Base-by-base conservation (phyloP, 2,329 filamentous ascomycete genomes). In the Thielaviopsis musarum region DNA sequence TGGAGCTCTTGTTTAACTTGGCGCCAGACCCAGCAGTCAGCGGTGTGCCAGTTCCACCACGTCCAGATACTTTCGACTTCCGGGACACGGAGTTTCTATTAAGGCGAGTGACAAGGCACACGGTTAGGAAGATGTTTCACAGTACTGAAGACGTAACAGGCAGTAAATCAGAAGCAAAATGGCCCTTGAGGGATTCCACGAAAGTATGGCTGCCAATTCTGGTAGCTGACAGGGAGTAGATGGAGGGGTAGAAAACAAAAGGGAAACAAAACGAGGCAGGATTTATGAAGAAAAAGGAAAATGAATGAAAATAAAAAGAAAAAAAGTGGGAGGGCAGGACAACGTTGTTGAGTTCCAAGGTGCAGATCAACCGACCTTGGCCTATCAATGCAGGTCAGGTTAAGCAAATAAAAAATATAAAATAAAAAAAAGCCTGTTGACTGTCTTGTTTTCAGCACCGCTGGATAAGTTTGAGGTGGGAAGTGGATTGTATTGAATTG, bases 11-110 rank as follows among this genome's bases (percentile, higher is more conserved):
- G 49, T 28, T 49, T 17, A 28, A 49, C 56, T 45, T 54, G 52
- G 41, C 24, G 30, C 54, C n/a, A 49, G 45, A 49, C 21, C n/a
- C 45, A 49, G 45, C 9, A n/a, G 45, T 49, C 45, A 49, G 45
- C n/a, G 45, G 45, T 52, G 55, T 57, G 34, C 52, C 21, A 24
- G 56, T 61, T 53, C 41, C 59, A 61, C 59, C 56, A 51, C 59
- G 59, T 52, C 51, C n/a, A 48, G 52, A 22, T 13, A 6, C 1
- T 22, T 58, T 58, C 21, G 52, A 38, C 49, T 53, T 57, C 41
- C 59, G 56, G 17, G 38, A n/a, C 19, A 56, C 41, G 5, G 56
- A 45, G 56, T 55, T 34, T 61, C 52, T 61, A 30, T 48, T 26
- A 52, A 22, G 52, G 22, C 13, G 10, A 28, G 49, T 49, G 45